A percentile compares a stretch with the other conserved stretches of the same genome.
Evolutionary conservation across 169 alveolate genomes (phyloP).

Genomic region (Plasmodium relictum): DNA sequence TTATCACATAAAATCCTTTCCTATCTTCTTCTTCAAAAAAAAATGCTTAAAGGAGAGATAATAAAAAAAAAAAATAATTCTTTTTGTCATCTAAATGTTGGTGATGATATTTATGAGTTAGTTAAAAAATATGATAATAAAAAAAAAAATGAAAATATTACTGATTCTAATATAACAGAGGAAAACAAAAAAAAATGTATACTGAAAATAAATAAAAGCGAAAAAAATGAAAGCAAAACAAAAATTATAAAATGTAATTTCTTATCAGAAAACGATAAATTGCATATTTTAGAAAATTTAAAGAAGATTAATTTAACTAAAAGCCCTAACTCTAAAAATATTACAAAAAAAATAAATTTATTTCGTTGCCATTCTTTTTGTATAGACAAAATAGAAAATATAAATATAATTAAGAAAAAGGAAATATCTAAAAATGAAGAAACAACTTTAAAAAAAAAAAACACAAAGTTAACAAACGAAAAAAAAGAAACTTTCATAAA

Average conservation of each 20-base stretch:
- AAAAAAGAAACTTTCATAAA: neutral
- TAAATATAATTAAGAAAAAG: neutral
- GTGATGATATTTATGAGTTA: neutral
- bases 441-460: neutral
- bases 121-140: conserved; percentile 10
- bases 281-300: conserved; percentile 20
- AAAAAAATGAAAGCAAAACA: neutral
- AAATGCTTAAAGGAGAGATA: neutral
- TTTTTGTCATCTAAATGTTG: conserved; percentile 8
- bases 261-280: conserved; percentile 39
- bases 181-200: neutral
- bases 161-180: neutral
- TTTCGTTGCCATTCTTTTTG: conserved; percentile 55
- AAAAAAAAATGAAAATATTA: neutral
- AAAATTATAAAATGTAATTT: conserved; percentile 10
- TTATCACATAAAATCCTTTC: too few species aligned
- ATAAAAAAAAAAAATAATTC: conserved; percentile 19
- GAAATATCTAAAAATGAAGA: neutral
- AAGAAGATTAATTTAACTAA: conserved; percentile 18
- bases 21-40: too few species aligned
- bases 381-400: conserved; percentile 10
- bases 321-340: neutral
- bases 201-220: neutral
- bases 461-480: neutral
- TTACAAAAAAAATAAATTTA: conserved; percentile 20